Conservation (phyloP, 2,329 filamentous ascomycete species). For the Tolypocladium inflatum region DNA sequence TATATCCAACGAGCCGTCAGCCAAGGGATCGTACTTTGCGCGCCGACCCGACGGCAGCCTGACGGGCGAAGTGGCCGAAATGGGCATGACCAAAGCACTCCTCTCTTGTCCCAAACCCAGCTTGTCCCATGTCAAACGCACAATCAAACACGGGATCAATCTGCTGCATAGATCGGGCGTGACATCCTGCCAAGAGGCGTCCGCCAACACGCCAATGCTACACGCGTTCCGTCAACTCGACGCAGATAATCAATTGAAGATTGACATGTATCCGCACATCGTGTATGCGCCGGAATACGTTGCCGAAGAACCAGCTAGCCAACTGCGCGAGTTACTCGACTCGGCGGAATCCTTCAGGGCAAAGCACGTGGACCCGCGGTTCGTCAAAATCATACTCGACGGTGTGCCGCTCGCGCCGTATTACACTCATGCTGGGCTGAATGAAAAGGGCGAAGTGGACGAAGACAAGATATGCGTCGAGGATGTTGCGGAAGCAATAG, state of each 20-base stretch:
- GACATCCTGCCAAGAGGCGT: constrained; percentile 1
- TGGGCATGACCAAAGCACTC: not conserved
- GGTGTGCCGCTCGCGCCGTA: not conserved
- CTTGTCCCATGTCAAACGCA: not conserved
- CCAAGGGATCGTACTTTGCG: not conserved
- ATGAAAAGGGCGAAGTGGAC: not conserved
- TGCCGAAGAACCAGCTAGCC: not conserved
- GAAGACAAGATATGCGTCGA: constrained; percentile 1
- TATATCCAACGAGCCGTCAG: not conserved
- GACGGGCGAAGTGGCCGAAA: not conserved
- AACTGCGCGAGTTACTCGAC: not conserved
- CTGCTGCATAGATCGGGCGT: not conserved
- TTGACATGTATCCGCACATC: constrained; percentile 1
- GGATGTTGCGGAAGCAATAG: not conserved
- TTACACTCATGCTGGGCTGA: not conserved
- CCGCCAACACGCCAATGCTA: not conserved
- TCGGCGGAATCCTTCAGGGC: not conserved
- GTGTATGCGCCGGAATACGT: not conserved
- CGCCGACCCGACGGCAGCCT: not conserved
- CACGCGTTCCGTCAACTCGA: not conserved
- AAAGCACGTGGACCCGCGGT: not conserved
- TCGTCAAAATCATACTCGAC: constrained; percentile 2
- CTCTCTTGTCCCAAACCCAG: not conserved
- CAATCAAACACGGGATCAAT: not conserved
- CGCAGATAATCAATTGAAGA: not conserved